Evolutionary conservation across 345 rosid genomes (phyloP), one percentile per base, ranked within the genome.

Genomic region (Lenwebbia sp.): DNA sequence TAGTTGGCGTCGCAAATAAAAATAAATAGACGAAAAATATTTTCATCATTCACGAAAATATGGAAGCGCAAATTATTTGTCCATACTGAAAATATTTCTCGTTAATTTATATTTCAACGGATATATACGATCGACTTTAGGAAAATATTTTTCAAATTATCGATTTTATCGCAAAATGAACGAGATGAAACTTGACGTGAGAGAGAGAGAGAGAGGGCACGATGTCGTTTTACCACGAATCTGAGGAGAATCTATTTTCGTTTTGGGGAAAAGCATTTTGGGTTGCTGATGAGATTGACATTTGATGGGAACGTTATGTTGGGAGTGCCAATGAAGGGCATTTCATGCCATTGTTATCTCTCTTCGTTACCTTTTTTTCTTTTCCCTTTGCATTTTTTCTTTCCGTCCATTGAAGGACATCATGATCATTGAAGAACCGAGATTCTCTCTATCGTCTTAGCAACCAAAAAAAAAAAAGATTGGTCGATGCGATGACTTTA

Each of bases 1-100:
- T 14, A 0, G 10, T 4, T 62, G 7, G 5, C 1, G 7, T 62
- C 33, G 4, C 2, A 7, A 6, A 62, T 0, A 28, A 28, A 62
- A 62, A 62, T 28, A 2, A 62, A 62, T 4, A 10, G 10, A 1
- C 2, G 8, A 17, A 60, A 60, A 28, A 60, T 14, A 17, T 60
- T 6, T 13, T 60, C 0, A 3, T 28, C 21, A 0, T 28, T 9
- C 7, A 60, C 2, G 10, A 28, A 60, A 1, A 28, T 60, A 28
- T 14, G 14, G 74, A 60, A 28, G 15, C 2, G 2, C 6, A 14
- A 60, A 53, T 53, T 17, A 7, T 6, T 50, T 15, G 7, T 53
- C 19, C 6, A 11, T 4, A 4, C 1, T 14, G 15, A 53, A 53
- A 53, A 15, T 17, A 2, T 17, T 17, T 53, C 21, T 53, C 21